These are phyloP conservation scores for Cladosporium sp. DNA, from an alignment of 2,329 filamentous ascomycete species.

Conservation along the genomic window DNA sequence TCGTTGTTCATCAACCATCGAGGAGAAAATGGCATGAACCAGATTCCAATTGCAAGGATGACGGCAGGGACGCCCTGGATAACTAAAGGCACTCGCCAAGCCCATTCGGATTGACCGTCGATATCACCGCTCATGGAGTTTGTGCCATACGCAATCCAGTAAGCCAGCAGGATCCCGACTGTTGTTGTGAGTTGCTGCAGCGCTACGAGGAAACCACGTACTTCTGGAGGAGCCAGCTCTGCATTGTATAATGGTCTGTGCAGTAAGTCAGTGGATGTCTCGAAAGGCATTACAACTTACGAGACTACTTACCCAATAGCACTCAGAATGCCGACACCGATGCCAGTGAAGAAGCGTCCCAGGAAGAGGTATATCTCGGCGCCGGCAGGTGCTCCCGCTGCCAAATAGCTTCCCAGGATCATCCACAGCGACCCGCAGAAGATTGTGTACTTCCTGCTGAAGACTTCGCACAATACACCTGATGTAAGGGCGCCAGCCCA, in stretches of 20 bases:
- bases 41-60: conserved; percentile 67
- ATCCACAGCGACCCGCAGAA: conserved; percentile 51
- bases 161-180: conserved; percentile 57
- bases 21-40: conserved; percentile 67
- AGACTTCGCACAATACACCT: neutral
- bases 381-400: conserved; percentile 47
- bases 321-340: conserved; percentile 67
- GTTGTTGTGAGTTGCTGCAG: conserved; percentile 65
- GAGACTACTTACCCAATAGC: conserved; percentile 48
- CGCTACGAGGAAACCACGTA: conserved; percentile 64
- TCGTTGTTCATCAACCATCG: conserved; percentile 72
- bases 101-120: conserved; percentile 60
- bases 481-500: neutral
- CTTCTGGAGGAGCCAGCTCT: conserved; percentile 58
- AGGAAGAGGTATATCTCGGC: conserved; percentile 64
- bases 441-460: conserved; percentile 8
- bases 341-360: conserved; percentile 66
- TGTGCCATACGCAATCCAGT: conserved; percentile 44
- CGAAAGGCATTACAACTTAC: neutral
- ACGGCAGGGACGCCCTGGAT: conserved; percentile 69
- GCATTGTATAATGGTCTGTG: conserved; percentile 51
- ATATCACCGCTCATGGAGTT: neutral
- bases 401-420: conserved; percentile 28
- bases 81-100: conserved; percentile 73
- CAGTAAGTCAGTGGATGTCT: conserved; percentile 32